A percentile compares a stretch with the other conserved stretches of the same genome.
Conservation (phyloP, 2,329 filamentous ascomycete species). For the Penicillium sp. region DNA sequence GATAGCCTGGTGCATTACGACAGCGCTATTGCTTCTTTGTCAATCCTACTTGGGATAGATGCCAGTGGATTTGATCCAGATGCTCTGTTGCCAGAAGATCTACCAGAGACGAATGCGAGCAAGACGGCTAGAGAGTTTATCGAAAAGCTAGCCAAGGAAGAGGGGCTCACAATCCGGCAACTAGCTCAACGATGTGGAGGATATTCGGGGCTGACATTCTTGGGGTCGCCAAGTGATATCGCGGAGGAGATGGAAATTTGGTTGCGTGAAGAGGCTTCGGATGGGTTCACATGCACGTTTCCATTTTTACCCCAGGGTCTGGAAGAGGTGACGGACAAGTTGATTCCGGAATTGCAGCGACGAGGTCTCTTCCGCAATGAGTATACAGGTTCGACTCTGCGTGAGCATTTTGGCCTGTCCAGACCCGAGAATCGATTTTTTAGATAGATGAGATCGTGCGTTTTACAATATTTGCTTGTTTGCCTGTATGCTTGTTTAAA, state of each 20-base stretch:
- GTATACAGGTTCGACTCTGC: slow-evolving; percentile 53
- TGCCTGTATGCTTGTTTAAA: not conserved
- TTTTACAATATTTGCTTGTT: not conserved
- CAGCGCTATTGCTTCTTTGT: slow-evolving; percentile 54
- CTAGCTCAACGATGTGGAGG: slow-evolving; percentile 53
- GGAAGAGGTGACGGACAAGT: slow-evolving; percentile 48
- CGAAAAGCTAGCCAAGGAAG: slow-evolving; percentile 47
- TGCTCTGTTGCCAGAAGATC: slow-evolving; percentile 47
- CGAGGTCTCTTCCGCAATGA: slow-evolving; percentile 54
- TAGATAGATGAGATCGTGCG: not conserved
- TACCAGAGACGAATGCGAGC: slow-evolving; percentile 57
- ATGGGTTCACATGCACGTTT: slow-evolving; percentile 54
- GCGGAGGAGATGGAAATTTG: slow-evolving; percentile 53
- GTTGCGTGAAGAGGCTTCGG: slow-evolving; percentile 49
- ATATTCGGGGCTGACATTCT: slow-evolving; percentile 52
- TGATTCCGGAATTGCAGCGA: slow-evolving; percentile 54
- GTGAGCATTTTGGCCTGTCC: slow-evolving; percentile 56
- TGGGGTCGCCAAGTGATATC: slow-evolving; percentile 51
- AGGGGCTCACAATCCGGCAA: slow-evolving; percentile 53
- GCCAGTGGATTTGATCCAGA: slow-evolving; percentile 52
- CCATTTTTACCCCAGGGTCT: slow-evolving; percentile 54
- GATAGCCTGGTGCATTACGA: slow-evolving; percentile 57
- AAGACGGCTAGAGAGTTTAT: slow-evolving; percentile 50
- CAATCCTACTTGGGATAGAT: slow-evolving; percentile 50
- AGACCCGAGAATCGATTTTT: slow-evolving; percentile 48